These are phyloP conservation scores for Gardenia jasminoides DNA, from an alignment of 257 asterid genomes.

Conservation along the genomic window DNA sequence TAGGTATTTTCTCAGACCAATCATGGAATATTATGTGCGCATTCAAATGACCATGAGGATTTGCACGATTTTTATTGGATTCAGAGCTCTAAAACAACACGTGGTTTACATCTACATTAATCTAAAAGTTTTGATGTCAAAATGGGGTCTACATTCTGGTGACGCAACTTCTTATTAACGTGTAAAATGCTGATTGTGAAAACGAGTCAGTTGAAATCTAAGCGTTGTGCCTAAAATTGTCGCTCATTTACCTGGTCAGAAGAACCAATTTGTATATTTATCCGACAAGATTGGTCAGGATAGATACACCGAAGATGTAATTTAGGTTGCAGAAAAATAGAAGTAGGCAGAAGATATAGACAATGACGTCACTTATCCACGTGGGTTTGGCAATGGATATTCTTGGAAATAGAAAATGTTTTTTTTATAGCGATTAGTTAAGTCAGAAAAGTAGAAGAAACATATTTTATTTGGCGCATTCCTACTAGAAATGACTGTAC, in stretches of 20 bases:
- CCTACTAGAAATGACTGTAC: neutral
- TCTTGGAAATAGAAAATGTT: neutral
- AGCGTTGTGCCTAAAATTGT: neutral
- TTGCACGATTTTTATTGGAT: neutral
- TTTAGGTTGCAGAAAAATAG: neutral
- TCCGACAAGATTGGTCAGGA: neutral
- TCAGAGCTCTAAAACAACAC: neutral
- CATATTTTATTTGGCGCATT: neutral
- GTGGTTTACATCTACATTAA: slow-evolving; percentile 2
- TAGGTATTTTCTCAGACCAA: no score
- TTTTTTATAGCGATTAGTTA: no score
- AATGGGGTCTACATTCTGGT: neutral
- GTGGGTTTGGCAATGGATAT: neutral
- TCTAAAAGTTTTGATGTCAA: neutral
- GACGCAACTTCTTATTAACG: neutral
- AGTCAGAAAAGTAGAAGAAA: neutral
- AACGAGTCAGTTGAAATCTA: neutral
- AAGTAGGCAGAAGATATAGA: no score
- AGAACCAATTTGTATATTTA: neutral
- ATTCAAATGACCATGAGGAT: neutral
- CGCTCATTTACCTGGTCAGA: neutral
- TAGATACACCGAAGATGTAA: no score
- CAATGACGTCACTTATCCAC: neutral
- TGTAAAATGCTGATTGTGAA: neutral
- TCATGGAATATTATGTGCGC: neutral